A percentile compares a stretch with the other conserved stretches of the same genome.
These are phyloP conservation scores for Kokia cookei DNA, from an alignment of 441 rosid species.

Conservation along the genomic window DNA sequence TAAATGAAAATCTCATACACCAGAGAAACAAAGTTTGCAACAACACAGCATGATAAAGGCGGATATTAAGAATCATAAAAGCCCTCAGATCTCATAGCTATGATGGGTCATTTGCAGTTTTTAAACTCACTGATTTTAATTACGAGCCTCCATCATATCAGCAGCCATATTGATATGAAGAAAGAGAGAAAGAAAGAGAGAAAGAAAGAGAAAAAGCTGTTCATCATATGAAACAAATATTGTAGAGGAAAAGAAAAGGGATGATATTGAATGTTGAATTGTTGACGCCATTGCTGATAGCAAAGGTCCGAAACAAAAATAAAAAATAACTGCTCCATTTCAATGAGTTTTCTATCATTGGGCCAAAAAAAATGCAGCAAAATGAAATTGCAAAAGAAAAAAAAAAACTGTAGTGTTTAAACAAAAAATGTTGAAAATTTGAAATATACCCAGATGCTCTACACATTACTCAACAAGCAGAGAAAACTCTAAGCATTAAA, in stretches of 20 bases:
- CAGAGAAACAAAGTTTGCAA: neutral
- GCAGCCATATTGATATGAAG: neutral
- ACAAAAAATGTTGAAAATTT: neutral
- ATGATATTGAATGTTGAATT: neutral
- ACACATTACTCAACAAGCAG: neutral
- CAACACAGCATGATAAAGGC: neutral
- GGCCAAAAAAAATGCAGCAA: slow-evolving; percentile 5
- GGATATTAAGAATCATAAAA: neutral
- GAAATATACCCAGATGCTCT: neutral
- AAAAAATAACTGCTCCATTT: slow-evolving; percentile 18
- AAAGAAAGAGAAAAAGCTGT: neutral
- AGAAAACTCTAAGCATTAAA: no score
- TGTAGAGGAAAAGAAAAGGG: neutral
- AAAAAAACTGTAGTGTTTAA: neutral
- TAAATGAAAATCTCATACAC: neutral
- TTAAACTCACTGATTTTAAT: neutral
- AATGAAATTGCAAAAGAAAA: neutral
- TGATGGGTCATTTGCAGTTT: neutral
- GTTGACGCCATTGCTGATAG: neutral
- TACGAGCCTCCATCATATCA: neutral
- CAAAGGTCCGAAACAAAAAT: slow-evolving; percentile 13
- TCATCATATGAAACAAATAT: neutral
- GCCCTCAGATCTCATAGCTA: slow-evolving; percentile 11
- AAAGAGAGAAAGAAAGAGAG: neutral
- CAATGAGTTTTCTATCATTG: slow-evolving; percentile 25